These are phyloP conservation scores for Teratosphaeria viscida DNA, from an alignment of 2,329 filamentous ascomycete genomes.

Conservation along the genomic window DNA sequence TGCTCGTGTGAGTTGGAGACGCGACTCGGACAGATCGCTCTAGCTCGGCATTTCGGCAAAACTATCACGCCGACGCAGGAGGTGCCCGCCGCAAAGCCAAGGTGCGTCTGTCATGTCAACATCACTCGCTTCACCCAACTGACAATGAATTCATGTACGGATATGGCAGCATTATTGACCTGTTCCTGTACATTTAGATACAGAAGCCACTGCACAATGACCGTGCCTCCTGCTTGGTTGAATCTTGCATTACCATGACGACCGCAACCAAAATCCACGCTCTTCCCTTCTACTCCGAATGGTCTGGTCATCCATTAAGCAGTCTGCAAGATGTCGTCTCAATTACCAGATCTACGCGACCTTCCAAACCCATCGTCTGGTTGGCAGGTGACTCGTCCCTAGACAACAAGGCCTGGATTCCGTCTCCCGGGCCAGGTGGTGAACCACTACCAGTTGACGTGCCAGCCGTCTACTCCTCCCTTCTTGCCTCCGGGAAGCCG, in stretches of 20 bases:
- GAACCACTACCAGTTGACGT: slow-evolving; percentile 1
- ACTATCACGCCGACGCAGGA: background rate
- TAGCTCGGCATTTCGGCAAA: background rate
- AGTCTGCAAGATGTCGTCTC: background rate
- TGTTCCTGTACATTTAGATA: background rate
- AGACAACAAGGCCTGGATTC: slow-evolving; percentile 7
- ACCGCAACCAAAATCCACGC: background rate
- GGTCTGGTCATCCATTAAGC: slow-evolving; percentile 6
- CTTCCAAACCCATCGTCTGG: slow-evolving; percentile 1
- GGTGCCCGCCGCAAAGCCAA: background rate
- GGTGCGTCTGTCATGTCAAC: background rate
- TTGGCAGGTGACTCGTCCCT: slow-evolving; percentile 6
- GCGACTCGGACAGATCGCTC: background rate
- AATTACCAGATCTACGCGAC: background rate
- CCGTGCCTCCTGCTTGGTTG: background rate
- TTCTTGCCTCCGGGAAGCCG: background rate
- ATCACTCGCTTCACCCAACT: background rate
- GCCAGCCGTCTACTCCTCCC: slow-evolving; percentile 2
- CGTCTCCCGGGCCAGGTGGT: slow-evolving; percentile 3
- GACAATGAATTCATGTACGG: background rate
- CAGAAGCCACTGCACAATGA: background rate
- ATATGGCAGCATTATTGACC: background rate
- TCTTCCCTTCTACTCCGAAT: slow-evolving; percentile 4
- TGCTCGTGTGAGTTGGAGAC: background rate
- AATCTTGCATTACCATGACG: background rate